These are phyloP conservation scores for Amanita thiersii DNA, from an alignment of 768 basidiomycete genomes.

Conservation along the genomic window DNA sequence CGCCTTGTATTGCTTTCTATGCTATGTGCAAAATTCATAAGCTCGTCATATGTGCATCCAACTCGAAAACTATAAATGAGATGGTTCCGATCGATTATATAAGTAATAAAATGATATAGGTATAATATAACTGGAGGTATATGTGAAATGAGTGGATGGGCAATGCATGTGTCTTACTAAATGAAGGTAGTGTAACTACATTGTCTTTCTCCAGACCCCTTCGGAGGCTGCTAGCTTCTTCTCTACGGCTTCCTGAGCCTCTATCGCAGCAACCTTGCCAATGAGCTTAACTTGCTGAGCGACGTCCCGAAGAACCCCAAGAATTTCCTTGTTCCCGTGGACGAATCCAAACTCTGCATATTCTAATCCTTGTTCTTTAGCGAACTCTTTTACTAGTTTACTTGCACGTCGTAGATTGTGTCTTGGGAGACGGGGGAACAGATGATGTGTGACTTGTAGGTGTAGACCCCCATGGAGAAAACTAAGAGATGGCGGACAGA, in stretches of 20 bases:
- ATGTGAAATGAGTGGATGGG: background rate
- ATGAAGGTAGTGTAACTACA: constrained; percentile 5
- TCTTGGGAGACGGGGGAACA: constrained; percentile 91
- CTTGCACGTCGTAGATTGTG: constrained; percentile 88
- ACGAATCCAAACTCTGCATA: constrained; percentile 92
- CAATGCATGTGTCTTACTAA: background rate
- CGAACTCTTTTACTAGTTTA: constrained; percentile 78
- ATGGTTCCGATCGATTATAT: background rate
- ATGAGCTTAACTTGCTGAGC: constrained; percentile 84
- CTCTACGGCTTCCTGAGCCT: constrained; percentile 56
- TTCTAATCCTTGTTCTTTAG: constrained; percentile 71
- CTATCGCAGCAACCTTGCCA: constrained; percentile 70
- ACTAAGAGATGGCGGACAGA: constrained; percentile 73
- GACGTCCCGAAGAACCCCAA: constrained; percentile 75
- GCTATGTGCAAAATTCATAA: constrained; percentile 30
- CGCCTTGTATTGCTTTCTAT: constrained; percentile 24
- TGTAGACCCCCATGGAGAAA: constrained; percentile 98
- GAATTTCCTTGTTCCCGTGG: constrained; percentile 77
- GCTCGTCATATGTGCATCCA: constrained; percentile 13
- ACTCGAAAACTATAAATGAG: background rate
- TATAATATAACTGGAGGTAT: background rate
- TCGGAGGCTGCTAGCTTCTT: constrained; percentile 16
- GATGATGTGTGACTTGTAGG: constrained; percentile 93
- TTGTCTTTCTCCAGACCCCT: constrained; percentile 1
- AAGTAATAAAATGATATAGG: background rate